These are phyloP conservation scores for Raddia guianensis DNA, from an alignment of 176 grass and related monocot genomes.

Conservation along the genomic window DNA sequence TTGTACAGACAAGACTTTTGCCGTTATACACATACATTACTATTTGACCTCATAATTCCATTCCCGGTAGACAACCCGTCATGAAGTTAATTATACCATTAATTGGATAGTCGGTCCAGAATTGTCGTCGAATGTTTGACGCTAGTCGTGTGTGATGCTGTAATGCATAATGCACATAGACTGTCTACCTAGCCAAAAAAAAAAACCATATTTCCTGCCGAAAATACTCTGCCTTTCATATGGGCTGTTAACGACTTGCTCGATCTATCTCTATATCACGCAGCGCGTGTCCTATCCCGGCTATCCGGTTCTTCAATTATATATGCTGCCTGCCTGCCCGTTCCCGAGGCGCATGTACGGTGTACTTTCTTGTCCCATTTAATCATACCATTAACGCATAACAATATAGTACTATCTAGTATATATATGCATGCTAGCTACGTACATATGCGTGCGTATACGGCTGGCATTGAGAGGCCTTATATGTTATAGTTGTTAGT, in stretches of 20 bases:
- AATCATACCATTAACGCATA: constrained; percentile 27
- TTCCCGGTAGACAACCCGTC: too few species aligned
- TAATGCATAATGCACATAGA: too few species aligned
- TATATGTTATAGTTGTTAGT: not conserved
- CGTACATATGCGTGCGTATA: not conserved
- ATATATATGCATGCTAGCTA: not conserved
- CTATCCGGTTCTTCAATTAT: constrained; percentile 4
- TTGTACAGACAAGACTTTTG: too few species aligned
- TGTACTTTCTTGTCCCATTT: constrained; percentile 20
- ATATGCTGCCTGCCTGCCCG: not conserved
- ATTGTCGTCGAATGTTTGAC: too few species aligned
- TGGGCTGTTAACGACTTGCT: not conserved
- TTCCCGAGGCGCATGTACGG: not conserved
- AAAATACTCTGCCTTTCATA: not conserved
- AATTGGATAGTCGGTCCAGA: too few species aligned
- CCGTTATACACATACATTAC: too few species aligned
- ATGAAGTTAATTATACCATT: too few species aligned
- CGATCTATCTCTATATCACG: not conserved
- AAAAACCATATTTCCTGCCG: too few species aligned
- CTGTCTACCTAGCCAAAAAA: too few species aligned
- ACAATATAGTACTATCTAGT: too few species aligned
- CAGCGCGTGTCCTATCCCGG: not conserved
- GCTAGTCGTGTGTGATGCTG: too few species aligned
- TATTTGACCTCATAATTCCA: too few species aligned
- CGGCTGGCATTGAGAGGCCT: constrained; percentile 27